Evolutionary conservation across 441 rosid genomes (phyloP).

Genomic region (Dalechampia spathulata): DNA sequence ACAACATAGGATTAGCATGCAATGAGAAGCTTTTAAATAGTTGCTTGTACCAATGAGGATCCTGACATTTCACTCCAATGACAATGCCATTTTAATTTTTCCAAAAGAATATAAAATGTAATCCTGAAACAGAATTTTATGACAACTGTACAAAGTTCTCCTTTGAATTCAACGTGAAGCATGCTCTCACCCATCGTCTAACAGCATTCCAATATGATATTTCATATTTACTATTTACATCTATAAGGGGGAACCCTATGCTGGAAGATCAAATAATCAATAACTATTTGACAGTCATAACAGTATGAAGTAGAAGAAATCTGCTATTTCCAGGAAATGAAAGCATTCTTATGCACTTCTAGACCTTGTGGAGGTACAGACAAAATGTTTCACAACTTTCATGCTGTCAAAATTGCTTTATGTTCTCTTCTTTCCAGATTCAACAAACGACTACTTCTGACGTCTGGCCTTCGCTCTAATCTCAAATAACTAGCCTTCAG

Average conservation of each 20-base stretch:
- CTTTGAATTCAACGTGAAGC: conserved; percentile 11
- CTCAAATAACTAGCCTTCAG: conserved; percentile 13
- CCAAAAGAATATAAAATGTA: conserved; percentile 1
- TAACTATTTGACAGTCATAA: neutral
- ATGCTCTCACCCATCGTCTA: conserved; percentile 2
- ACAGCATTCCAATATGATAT: conserved; percentile 4
- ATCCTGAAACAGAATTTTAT: neutral
- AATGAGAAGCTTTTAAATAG: neutral
- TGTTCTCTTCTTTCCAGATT: conserved; percentile 6
- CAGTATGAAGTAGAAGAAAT: too few species aligned
- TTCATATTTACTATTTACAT: neutral
- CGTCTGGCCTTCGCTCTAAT: conserved; percentile 7
- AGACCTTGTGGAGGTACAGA: too few species aligned
- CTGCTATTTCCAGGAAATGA: too few species aligned
- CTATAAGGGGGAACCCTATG: neutral
- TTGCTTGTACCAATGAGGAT: conserved; percentile 4
- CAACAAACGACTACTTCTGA: conserved; percentile 13
- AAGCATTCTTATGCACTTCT: too few species aligned
- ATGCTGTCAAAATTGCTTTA: conserved; percentile 6
- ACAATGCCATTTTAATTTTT: neutral
- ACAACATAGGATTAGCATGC: neutral
- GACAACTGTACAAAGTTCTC: neutral
- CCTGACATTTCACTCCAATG: too few species aligned
- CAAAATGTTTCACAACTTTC: neutral
- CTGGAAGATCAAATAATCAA: neutral